Evolutionary conservation across 140 eudicot species (phyloP), one percentile per base, ranked within the genome.

Genomic region (Stevia rebaudiana): DNA sequence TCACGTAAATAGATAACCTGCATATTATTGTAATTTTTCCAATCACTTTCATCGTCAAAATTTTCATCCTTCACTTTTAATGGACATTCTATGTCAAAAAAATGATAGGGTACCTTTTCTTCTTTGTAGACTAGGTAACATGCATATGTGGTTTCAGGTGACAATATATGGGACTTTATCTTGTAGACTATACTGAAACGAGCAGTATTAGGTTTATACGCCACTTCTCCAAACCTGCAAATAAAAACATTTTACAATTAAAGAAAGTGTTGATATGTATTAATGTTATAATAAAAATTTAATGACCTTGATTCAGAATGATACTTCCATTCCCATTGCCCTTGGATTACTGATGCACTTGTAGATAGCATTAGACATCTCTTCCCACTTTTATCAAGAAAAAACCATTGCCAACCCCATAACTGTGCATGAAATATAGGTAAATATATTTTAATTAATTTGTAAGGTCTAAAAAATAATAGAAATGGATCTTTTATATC

Each of bases 61-160:
- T 12, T 10, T 36, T 36, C 8, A 28, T 63, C 17, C 18, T 0
- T 63, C 43, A 65, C 19, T 48, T 4, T 18, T 22, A 65, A 4
- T 30, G 60, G 46, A 25, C n/a, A n/a, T n/a, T 13, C 54, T n/a
- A n/a, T n/a, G n/a, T n/a, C n/a, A n/a, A n/a, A n/a, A n/a, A n/a
- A n/a, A n/a, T n/a, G n/a, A n/a, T n/a, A n/a, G n/a, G n/a, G n/a
- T 1, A 4, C 9, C 8, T 46, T 8, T 23, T 24, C 28, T 46
- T 43, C 2, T 44, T 44, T 63, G 69, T 63, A 63, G 9, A 63
- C 69, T 3, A 63, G 69, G 10, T 42, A 63, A 63, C 56, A 15
- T n/a, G n/a, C n/a, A n/a, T n/a, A n/a, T n/a, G n/a, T n/a, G n/a
- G n/a, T n/a, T n/a, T n/a, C n/a, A n/a, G 21, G 55, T 8, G 68